A percentile compares a stretch with the other conserved stretches of the same genome.
These are phyloP conservation scores for Tolypocladium pustulatum DNA, from an alignment of 2,329 filamentous ascomycete genomes.

Conservation along the genomic window DNA sequence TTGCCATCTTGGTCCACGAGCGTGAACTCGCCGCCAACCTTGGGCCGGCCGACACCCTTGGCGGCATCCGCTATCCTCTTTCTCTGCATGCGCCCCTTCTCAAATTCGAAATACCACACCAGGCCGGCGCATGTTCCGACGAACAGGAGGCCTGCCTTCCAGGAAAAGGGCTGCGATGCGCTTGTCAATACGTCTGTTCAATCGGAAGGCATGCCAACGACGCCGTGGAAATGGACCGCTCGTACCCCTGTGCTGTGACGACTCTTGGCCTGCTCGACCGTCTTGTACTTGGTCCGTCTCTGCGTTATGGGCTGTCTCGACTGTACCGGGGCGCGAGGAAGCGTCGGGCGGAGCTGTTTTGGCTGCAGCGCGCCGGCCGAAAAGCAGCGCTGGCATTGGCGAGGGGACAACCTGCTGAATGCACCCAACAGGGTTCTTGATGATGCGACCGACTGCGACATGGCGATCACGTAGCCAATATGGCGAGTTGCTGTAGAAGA, in stretches of 20 bases:
- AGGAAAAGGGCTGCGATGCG: conserved; percentile 70
- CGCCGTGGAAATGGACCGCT: neutral
- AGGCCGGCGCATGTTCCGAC: conserved; percentile 66
- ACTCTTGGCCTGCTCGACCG: conserved; percentile 49
- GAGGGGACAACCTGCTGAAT: conserved; percentile 18
- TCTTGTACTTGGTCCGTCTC: conserved; percentile 35
- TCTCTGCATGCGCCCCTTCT: conserved; percentile 84
- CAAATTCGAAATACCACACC: conserved; percentile 83
- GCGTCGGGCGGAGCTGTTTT: conserved; percentile 23
- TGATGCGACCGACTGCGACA: conserved; percentile 27
- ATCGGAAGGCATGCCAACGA: neutral
- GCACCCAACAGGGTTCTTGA: conserved; percentile 24
- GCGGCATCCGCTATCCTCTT: conserved; percentile 82
- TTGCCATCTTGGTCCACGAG: conserved; percentile 74
- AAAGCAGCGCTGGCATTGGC: conserved; percentile 33
- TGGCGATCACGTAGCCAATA: conserved; percentile 9
- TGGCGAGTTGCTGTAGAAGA: neutral
- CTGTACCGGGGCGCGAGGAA: conserved; percentile 18
- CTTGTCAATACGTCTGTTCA: conserved; percentile 13
- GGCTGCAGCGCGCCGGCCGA: conserved; percentile 23
- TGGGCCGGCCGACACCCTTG: conserved; percentile 86
- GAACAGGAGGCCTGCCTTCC: conserved; percentile 82
- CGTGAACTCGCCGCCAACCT: conserved; percentile 81
- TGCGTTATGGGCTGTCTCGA: conserved; percentile 24
- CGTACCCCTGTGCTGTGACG: conserved; percentile 45